A percentile compares a stretch with the other conserved stretches of the same genome.
These are phyloP conservation scores for Cotoneaster glaucophyllus DNA, from an alignment of 306 rosid species.

Conservation along the genomic window DNA sequence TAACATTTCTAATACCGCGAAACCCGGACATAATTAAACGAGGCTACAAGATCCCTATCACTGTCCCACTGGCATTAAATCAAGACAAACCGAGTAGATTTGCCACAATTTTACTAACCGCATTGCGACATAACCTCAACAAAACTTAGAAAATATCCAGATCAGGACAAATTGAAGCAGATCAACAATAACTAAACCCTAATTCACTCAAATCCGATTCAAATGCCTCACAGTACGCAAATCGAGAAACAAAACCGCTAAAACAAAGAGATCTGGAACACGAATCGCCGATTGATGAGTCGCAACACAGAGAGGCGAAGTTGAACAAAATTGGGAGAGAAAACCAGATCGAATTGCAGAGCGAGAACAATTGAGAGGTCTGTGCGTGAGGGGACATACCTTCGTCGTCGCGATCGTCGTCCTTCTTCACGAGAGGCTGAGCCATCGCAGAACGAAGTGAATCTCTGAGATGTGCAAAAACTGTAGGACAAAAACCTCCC, in stretches of 20 bases:
- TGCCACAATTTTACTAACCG: constrained; percentile 9
- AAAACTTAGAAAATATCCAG: constrained; percentile 14
- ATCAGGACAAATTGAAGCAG: constrained; percentile 24
- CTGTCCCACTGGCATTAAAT: constrained; percentile 14
- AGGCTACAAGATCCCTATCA: constrained; percentile 24
- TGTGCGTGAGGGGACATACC: constrained; percentile 36
- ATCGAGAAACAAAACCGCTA: not conserved
- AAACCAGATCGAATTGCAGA: constrained; percentile 25
- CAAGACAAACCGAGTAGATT: constrained; percentile 14
- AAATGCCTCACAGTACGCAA: constrained; percentile 7
- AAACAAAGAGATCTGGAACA: constrained; percentile 50
- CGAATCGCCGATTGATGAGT: constrained; percentile 25
- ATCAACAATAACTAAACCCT: constrained; percentile 17
- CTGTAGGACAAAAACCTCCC: not conserved
- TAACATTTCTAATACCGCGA: not conserved
- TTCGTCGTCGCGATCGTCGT: constrained; percentile 99
- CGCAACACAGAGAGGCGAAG: constrained; percentile 3
- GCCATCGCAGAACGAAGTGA: constrained; percentile 56
- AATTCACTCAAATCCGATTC: constrained; percentile 23
- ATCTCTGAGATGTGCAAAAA: constrained; percentile 44
- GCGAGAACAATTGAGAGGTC: not conserved
- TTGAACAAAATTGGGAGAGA: not conserved
- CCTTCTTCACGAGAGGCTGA: constrained; percentile 94
- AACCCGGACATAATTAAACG: constrained; percentile 5
- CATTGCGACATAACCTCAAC: constrained; percentile 17